Base-by-base conservation (phyloP, 345 rosid genomes). In the Combretum micranthum region DNA sequence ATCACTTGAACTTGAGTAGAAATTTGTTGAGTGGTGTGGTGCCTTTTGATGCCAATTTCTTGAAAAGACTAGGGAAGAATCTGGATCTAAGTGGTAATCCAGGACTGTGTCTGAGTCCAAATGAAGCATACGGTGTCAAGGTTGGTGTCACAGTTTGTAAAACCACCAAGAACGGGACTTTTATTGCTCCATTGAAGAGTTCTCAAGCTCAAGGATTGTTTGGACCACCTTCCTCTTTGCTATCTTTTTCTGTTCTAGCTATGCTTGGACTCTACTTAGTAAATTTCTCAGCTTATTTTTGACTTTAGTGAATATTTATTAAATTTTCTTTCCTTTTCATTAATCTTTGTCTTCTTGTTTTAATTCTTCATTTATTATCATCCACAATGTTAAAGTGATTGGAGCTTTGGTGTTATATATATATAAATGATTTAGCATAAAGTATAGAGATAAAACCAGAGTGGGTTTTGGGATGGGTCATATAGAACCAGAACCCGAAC, bases 81-180 rank as follows among this genome's bases (percentile, higher is more conserved):
- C 72, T 90, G 89, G 97, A 90, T 53, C 82, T 90, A 15, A 77
- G 82, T 56, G 91, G 82, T 48, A 90, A 90, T 66, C 76, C 86
- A 55, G 86, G 83, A 20, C 95, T 90, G 53, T 90, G 97, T 69
- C 61, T 87, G 69, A 81, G 75, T 43, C 82, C 88, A 17, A 57
- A 78, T 46, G 94, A 82, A 57, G 84, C 80, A 42, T 61, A 57
- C 13, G 64, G 77, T 71, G 81, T 77, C 37, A 81, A 84, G 73
- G 71, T 80, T 43, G 97, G 95, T 4, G 87, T 84, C 60, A 42
- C 54, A 54, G 63, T 75, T 42, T 90, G 97, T 23, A 73, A 83
- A 20, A 69, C 56, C 62, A 79, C 72, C 70, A 76, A 58, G 65
- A 79, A 71, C 59, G 78, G 75, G 25, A 39, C 77, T 37, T 51